Conservation (phyloP, 768 basidiomycete genomes). For the Mycena vitilis region DNA sequence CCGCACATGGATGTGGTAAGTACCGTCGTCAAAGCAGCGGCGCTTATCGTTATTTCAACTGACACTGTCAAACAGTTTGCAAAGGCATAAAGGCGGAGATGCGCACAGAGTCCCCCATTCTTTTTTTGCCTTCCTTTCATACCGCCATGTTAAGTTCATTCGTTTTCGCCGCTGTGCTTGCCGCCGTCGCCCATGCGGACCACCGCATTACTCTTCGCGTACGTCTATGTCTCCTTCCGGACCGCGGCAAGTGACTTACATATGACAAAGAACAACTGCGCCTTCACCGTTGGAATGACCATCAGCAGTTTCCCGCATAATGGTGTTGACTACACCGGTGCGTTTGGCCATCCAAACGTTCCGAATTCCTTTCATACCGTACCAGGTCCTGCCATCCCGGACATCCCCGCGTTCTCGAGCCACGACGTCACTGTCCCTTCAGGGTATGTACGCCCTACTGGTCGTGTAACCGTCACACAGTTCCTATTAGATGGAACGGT, state of each 20-base stretch:
- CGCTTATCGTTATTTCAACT: no score
- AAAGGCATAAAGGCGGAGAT: no score
- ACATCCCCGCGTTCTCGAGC: conserved; percentile 7
- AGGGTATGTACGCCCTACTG: background rate
- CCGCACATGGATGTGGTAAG: no score
- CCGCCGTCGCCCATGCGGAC: background rate
- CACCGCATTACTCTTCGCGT: conserved; percentile 2
- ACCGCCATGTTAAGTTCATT: background rate
- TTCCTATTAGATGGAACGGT: conserved; percentile 12
- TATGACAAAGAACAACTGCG: conserved; percentile 16
- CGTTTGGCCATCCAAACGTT: background rate
- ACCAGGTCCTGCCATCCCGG: conserved; percentile 12
- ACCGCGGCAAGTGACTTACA: background rate
- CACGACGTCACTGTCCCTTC: conserved; percentile 4
- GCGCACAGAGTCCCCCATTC: no score
- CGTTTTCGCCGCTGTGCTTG: background rate
- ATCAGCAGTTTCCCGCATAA: conserved; percentile 22
- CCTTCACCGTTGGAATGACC: conserved; percentile 22
- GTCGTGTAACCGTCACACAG: background rate
- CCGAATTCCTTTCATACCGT: background rate
- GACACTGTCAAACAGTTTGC: no score
- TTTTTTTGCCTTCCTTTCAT: background rate
- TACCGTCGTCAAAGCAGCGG: no score
- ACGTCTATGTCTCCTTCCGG: background rate
- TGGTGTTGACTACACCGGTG: conserved; percentile 10